Evolutionary conservation across 352 stramenopile species (phyloP).

Genomic region (Pythium dissimile): DNA sequence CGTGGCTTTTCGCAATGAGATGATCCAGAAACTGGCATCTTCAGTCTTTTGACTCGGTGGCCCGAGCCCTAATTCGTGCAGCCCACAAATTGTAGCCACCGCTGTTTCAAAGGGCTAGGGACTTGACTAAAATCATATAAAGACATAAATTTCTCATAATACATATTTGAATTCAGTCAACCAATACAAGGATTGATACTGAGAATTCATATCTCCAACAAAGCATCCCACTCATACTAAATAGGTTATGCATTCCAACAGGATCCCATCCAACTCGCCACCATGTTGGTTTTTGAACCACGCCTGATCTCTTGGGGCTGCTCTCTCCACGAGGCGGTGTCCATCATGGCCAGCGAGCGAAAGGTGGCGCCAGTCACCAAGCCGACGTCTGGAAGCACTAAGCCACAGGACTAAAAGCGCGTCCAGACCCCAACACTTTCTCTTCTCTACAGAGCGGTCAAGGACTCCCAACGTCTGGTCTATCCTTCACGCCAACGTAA

Average conservation of each 20-base stretch:
- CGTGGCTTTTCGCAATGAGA: too few species aligned
- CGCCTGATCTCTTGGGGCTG: conserved; percentile 2
- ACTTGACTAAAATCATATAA: background rate
- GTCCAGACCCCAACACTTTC: too few species aligned
- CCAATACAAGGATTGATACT: too few species aligned
- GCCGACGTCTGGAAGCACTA: background rate
- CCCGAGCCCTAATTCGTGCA: conserved; percentile 16
- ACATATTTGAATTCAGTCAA: too few species aligned
- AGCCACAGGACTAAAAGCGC: too few species aligned
- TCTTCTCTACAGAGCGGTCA: too few species aligned
- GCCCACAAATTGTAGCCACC: conserved; percentile 17
- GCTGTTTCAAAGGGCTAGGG: conserved; percentile 25
- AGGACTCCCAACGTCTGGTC: too few species aligned
- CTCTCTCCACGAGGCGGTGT: background rate
- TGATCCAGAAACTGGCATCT: too few species aligned
- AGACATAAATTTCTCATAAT: background rate
- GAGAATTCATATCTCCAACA: background rate
- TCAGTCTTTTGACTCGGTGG: too few species aligned
- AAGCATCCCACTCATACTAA: background rate
- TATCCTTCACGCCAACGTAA: background rate
- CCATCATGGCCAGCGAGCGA: conserved; percentile 4
- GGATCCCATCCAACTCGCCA: conserved; percentile 15
- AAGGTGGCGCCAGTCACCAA: background rate
- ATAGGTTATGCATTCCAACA: conserved; percentile 1
- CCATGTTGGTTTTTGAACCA: background rate